Conservation (phyloP, 1,284 basidiomycete genomes). For the Fomes fomentarius region DNA sequence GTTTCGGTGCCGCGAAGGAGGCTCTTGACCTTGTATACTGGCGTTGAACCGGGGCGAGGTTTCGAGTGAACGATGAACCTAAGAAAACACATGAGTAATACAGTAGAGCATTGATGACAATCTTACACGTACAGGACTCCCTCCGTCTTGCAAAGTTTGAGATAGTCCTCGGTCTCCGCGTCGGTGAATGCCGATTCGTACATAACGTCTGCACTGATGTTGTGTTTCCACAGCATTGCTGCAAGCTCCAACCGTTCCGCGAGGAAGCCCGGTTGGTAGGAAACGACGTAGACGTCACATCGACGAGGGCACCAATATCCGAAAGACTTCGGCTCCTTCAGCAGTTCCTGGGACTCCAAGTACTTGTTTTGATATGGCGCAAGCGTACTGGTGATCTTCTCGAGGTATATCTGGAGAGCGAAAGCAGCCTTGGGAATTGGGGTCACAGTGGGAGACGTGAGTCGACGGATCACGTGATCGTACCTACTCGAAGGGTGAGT, state of each 20-base stretch:
- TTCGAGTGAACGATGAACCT: slow-evolving; percentile 75
- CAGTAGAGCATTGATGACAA: background rate
- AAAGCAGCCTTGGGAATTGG: slow-evolving; percentile 64
- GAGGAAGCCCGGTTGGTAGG: slow-evolving; percentile 76
- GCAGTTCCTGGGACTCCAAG: slow-evolving; percentile 68
- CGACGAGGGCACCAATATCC: slow-evolving; percentile 87
- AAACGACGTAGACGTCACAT: slow-evolving; percentile 85
- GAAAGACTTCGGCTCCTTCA: slow-evolving; percentile 82
- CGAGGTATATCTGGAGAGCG: slow-evolving; percentile 78
- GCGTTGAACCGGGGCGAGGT: slow-evolving; percentile 62
- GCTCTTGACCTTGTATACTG: slow-evolving; percentile 76
- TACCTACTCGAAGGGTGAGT: slow-evolving; percentile 53
- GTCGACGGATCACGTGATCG: slow-evolving; percentile 70
- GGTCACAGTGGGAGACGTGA: slow-evolving; percentile 58
- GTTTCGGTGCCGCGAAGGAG: slow-evolving; percentile 75
- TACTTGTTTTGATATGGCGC: slow-evolving; percentile 75
- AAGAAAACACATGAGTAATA: slow-evolving; percentile 4
- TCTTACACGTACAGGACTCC: slow-evolving; percentile 68
- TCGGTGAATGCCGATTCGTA: slow-evolving; percentile 74
- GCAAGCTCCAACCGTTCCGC: slow-evolving; percentile 81
- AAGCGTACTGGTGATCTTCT: slow-evolving; percentile 76
- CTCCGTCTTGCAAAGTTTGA: slow-evolving; percentile 70
- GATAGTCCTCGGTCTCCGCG: slow-evolving; percentile 62
- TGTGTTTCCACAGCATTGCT: slow-evolving; percentile 77
- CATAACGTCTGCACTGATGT: slow-evolving; percentile 87